These are phyloP conservation scores for Globisporangium iwayamae DNA, from an alignment of 352 stramenopile species.

Conservation along the genomic window DNA sequence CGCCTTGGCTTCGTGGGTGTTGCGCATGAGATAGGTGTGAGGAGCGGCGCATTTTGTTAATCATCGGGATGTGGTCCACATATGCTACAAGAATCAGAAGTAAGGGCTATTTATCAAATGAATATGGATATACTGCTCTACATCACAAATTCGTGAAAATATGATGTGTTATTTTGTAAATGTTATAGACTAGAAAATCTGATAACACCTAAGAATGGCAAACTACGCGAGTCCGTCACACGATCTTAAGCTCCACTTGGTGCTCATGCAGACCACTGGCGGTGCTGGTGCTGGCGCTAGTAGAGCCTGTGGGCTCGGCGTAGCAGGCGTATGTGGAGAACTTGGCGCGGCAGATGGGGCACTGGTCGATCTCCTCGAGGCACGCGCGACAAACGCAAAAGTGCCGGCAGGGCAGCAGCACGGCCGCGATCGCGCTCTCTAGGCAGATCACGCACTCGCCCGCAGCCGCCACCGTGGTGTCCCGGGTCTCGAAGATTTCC, in stretches of 20 bases:
- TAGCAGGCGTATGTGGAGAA: conserved; percentile 60
- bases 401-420: conserved; percentile 64
- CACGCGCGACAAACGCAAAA: conserved; percentile 62
- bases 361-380: conserved; percentile 69
- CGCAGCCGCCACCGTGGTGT: conserved; percentile 8
- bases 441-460: conserved; percentile 71
- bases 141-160: not conserved
- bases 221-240: not conserved
- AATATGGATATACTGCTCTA: not conserved
- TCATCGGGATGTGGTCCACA: conserved; percentile 5
- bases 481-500: conserved; percentile 50
- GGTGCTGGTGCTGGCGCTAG: not conserved
- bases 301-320: conserved; percentile 3
- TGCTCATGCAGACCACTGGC: not conserved
- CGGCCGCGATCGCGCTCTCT: conserved; percentile 31
- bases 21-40: conserved; percentile 1
- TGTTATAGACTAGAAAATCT: not conserved
- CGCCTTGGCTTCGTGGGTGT: not conserved
- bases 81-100: conserved; percentile 3
- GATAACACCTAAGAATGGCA: conserved; percentile 1
- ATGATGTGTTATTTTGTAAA: not conserved
- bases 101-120: not conserved
- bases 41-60: not conserved
- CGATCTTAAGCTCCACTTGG: conserved; percentile 13
- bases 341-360: conserved; percentile 59